Percentiles rank a stretch among this genome's conserved stretches.
These are phyloP conservation scores for Phytophthora sansomeana DNA, from an alignment of 352 stramenopile genomes.

Conservation along the genomic window DNA sequence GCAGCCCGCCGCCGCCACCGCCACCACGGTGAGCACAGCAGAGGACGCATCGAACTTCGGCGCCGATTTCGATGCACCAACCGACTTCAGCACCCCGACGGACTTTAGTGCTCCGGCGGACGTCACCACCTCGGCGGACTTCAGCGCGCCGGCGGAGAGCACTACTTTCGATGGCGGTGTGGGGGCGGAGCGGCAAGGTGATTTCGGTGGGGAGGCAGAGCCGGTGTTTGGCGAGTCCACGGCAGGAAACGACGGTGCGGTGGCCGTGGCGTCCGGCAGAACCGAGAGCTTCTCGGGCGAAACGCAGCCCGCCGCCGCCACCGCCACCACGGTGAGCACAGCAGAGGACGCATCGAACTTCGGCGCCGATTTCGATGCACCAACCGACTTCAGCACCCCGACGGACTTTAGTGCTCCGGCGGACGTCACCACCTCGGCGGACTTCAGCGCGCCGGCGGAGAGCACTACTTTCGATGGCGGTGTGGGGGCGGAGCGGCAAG, in stretches of 20 bases:
- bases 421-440: not conserved
- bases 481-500: not conserved
- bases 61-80: not conserved
- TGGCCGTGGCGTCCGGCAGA: not conserved
- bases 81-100: not conserved
- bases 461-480: not conserved
- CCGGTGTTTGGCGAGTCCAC: not conserved
- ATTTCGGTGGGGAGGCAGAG: not conserved
- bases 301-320: not conserved
- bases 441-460: not conserved
- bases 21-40: not conserved
- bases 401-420: not conserved
- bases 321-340: not conserved
- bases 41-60: not conserved
- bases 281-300: not conserved
- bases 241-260: not conserved
- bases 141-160: not conserved
- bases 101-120: not conserved
- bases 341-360: slow-evolving; percentile 1
- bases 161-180: not conserved
- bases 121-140: not conserved
- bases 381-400: not conserved
- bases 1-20: not conserved
- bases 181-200: not conserved
- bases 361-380: not conserved